Evolutionary conservation across 306 rosid species (phyloP).

Genomic region (Trifolium subterraneum): DNA sequence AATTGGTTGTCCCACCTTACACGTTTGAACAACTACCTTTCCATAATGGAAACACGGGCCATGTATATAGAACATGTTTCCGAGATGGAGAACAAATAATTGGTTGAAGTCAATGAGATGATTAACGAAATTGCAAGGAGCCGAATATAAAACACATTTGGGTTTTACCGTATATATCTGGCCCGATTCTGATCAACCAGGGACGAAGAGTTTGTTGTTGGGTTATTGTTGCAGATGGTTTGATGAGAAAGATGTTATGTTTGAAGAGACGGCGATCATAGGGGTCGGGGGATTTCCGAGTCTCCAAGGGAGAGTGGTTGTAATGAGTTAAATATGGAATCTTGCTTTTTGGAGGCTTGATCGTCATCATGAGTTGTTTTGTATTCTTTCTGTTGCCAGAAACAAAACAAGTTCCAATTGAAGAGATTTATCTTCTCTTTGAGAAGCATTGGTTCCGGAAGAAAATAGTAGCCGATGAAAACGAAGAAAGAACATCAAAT

Average conservation of each 20-base stretch:
- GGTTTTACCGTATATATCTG: not conserved
- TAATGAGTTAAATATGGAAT: slow-evolving; percentile 83
- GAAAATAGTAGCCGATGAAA: too few species aligned
- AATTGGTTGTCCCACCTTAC: not conserved
- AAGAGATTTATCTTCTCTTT: slow-evolving; percentile 85
- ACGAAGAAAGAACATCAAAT: too few species aligned
- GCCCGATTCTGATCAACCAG: slow-evolving; percentile 38
- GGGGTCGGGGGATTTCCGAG: too few species aligned
- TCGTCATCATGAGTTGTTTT: slow-evolving; percentile 76
- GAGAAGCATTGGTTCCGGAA: slow-evolving; percentile 92
- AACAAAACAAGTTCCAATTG: slow-evolving; percentile 93
- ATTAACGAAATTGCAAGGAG: too few species aligned
- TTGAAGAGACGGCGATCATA: too few species aligned
- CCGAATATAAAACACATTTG: too few species aligned
- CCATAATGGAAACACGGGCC: not conserved
- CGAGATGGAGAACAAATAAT: slow-evolving; percentile 52
- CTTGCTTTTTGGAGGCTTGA: slow-evolving; percentile 76
- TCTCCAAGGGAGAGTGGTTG: too few species aligned
- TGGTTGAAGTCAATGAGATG: slow-evolving; percentile 45
- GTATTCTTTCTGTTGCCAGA: slow-evolving; percentile 89
- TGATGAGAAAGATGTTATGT: slow-evolving; percentile 39
- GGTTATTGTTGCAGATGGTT: slow-evolving; percentile 7
- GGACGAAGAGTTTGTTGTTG: not conserved
- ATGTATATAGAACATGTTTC: slow-evolving; percentile 57
- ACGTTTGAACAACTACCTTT: not conserved